Conservation (phyloP, 495 filamentous ascomycete species). For the Annulohypoxylon stygium region DNA sequence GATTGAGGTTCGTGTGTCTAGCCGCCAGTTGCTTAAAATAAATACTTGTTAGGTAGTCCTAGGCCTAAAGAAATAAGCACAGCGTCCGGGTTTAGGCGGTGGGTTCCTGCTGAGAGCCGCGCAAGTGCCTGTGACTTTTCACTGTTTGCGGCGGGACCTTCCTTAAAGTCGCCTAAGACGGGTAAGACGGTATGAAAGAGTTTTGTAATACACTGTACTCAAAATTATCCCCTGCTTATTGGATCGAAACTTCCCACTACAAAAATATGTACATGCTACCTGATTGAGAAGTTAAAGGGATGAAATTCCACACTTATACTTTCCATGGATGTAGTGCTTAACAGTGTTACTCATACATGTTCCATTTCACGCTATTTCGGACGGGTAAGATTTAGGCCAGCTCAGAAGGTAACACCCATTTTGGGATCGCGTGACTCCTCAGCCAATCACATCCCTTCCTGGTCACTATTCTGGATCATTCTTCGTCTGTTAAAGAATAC, state of each 20-base stretch:
- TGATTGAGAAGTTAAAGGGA: too few species aligned
- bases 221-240: too few species aligned
- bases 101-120: constrained; percentile 33
- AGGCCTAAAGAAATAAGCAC: constrained; percentile 4
- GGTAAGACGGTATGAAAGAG: not conserved
- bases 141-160: constrained; percentile 9
- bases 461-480: constrained; percentile 37
- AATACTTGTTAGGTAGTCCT: not conserved
- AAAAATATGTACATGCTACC: too few species aligned
- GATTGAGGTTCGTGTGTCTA: constrained; percentile 30
- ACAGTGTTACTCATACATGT: too few species aligned
- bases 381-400: not conserved
- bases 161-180: not conserved
- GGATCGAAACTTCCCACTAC: too few species aligned
- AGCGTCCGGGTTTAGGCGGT: constrained; percentile 18
- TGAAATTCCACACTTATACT: too few species aligned
- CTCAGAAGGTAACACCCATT: not conserved
- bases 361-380: not conserved
- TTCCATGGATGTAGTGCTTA: too few species aligned
- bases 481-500: constrained; percentile 4
- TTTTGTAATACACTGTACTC: too few species aligned
- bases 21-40: constrained; percentile 48
- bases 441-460: constrained; percentile 32
- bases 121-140: not conserved
- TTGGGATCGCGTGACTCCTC: constrained; percentile 17